Evolutionary conservation across 352 stramenopile genomes (phyloP).

Genomic region (Blastocystis sp.): DNA sequence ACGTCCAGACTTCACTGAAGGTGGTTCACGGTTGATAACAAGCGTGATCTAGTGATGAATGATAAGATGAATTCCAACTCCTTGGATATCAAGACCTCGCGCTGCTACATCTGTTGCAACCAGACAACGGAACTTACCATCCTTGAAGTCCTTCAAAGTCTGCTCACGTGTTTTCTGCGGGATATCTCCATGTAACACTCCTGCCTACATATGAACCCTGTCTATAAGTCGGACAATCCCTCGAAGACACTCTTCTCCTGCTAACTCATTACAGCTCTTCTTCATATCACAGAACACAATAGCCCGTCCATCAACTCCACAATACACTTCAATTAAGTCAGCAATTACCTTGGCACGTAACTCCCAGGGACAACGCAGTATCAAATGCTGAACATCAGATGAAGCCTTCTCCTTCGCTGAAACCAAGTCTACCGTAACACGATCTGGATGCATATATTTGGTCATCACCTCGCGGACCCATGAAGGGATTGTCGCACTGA

Average conservation of each 20-base stretch:
- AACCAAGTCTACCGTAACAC: slow-evolving; percentile 85
- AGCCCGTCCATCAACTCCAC: slow-evolving; percentile 79
- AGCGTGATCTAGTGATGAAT: slow-evolving; percentile 83
- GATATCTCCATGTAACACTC: slow-evolving; percentile 45
- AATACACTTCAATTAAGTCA: slow-evolving; percentile 74
- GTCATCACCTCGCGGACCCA: slow-evolving; percentile 85
- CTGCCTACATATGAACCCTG: slow-evolving; percentile 72
- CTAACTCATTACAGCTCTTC: slow-evolving; percentile 88
- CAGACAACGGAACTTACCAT: slow-evolving; percentile 87
- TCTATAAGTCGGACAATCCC: background rate
- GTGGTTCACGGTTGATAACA: slow-evolving; percentile 99
- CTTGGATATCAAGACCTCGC: slow-evolving; percentile 92
- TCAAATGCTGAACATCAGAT: slow-evolving; percentile 86
- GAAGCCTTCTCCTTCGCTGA: slow-evolving; percentile 82
- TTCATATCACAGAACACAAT: slow-evolving; percentile 91
- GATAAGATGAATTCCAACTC: slow-evolving; percentile 88
- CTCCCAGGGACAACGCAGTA: slow-evolving; percentile 86
- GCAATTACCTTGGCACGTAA: slow-evolving; percentile 73
- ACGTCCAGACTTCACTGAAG: slow-evolving; percentile 82
- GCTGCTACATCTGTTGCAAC: slow-evolving; percentile 94
- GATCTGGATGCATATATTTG: slow-evolving; percentile 84
- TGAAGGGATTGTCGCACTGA: slow-evolving; percentile 86
- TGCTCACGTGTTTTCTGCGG: slow-evolving; percentile 89
- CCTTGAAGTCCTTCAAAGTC: slow-evolving; percentile 92
- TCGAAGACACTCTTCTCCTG: slow-evolving; percentile 74